A percentile compares a stretch with the other conserved stretches of the same genome.
These are phyloP conservation scores for Actinomucor elegans DNA, from an alignment of 371 early-diverging fungal genomes.

Conservation along the genomic window DNA sequence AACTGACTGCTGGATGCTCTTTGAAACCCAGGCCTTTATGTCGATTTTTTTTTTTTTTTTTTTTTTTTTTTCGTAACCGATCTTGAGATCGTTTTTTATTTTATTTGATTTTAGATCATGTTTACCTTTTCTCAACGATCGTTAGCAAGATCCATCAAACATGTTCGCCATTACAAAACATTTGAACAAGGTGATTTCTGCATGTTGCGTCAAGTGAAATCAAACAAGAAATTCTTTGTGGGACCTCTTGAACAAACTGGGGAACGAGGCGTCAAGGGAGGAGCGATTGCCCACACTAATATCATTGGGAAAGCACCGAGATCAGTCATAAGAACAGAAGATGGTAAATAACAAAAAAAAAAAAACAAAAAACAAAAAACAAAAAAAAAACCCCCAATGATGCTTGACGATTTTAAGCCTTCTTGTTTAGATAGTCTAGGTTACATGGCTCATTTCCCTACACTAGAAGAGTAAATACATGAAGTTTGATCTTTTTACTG, in stretches of 20 bases:
- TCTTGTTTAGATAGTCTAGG: conserved; percentile 19
- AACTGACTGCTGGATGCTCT: too few relatives aligned
- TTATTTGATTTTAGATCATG: too few relatives aligned
- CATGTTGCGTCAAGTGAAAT: conserved; percentile 42
- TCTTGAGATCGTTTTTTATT: too few relatives aligned
- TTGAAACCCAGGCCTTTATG: too few relatives aligned
- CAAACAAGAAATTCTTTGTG: conserved; percentile 39
- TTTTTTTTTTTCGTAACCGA: too few relatives aligned
- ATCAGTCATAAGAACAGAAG: conserved; percentile 41
- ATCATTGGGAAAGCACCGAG: conserved; percentile 56
- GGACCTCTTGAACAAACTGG: conserved; percentile 41
- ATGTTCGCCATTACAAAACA: too few relatives aligned
- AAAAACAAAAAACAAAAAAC: neutral
- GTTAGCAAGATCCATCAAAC: too few relatives aligned
- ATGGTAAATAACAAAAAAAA: conserved; percentile 24
- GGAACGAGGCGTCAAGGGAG: conserved; percentile 35
- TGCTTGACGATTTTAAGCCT: neutral
- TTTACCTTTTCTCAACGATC: too few relatives aligned
- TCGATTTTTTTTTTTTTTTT: too few relatives aligned
- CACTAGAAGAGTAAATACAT: conserved; percentile 71
- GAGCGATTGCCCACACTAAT: conserved; percentile 46
- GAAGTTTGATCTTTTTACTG: too few relatives aligned
- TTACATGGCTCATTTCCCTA: conserved; percentile 69
- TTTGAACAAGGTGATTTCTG: conserved; percentile 47
- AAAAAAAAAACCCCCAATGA: neutral